These are phyloP conservation scores for Liriodendron chinense DNA, from an alignment of 164 flowering plant species.

Conservation along the genomic window DNA sequence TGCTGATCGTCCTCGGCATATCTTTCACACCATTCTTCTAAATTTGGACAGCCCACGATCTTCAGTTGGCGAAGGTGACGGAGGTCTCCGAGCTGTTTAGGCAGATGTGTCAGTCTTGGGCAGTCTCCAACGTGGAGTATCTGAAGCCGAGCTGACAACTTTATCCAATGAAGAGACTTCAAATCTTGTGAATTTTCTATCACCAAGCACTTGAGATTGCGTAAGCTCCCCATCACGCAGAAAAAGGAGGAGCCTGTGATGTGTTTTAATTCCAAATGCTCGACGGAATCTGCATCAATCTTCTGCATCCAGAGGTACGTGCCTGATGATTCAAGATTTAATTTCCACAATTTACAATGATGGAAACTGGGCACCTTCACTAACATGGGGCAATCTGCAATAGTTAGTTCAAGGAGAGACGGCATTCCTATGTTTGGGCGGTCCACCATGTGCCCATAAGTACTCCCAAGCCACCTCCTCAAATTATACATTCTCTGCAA, in stretches of 20 bases:
- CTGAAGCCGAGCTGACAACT: not conserved
- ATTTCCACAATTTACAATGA: constrained; percentile 9
- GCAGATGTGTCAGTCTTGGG: not conserved
- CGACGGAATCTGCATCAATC: too few species aligned
- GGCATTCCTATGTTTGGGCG: constrained; percentile 4
- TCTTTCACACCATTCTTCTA: too few species aligned
- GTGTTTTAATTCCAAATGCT: too few species aligned
- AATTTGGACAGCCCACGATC: too few species aligned
- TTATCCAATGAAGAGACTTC: not conserved
- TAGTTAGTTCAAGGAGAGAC: not conserved
- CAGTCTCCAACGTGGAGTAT: not conserved
- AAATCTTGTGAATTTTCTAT: not conserved
- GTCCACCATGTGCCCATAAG: too few species aligned
- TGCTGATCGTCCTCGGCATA: too few species aligned
- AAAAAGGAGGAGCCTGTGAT: too few species aligned
- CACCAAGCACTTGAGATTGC: not conserved
- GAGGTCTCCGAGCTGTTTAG: not conserved
- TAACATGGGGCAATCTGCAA: not conserved
- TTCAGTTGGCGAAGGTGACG: too few species aligned
- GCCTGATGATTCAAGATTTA: not conserved
- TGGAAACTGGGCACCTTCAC: constrained; percentile 4
- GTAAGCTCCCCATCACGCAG: constrained; percentile 20
- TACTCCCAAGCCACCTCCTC: not conserved
- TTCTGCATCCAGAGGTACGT: too few species aligned
- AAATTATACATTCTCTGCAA: not conserved